These are phyloP conservation scores for Colletotrichum tanaceti DNA, from an alignment of 2,329 filamentous ascomycete species.

Conservation along the genomic window DNA sequence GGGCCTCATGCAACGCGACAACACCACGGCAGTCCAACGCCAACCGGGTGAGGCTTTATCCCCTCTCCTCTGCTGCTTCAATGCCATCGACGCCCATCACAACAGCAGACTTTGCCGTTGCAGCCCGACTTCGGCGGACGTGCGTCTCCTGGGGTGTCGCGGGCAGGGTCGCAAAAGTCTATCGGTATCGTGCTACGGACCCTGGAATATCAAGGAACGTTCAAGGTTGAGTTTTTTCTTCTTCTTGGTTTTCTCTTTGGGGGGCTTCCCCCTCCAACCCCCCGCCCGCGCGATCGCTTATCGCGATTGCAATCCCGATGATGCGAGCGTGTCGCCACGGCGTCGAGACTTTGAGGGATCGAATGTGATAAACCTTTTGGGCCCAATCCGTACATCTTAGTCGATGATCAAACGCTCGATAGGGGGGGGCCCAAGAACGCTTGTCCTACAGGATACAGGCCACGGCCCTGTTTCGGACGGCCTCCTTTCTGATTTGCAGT, in stretches of 20 bases:
- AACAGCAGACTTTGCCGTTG: slow-evolving; percentile 15
- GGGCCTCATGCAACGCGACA: slow-evolving; percentile 19
- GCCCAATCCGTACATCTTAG: slow-evolving; percentile 4
- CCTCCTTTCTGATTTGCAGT: neutral
- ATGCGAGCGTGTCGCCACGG: neutral
- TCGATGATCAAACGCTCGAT: slow-evolving; percentile 2
- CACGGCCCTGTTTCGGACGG: neutral
- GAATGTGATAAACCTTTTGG: neutral
- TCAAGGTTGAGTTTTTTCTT: slow-evolving; percentile 20
- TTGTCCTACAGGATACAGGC: too few species aligned
- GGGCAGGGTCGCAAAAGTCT: slow-evolving; percentile 27
- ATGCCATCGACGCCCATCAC: neutral
- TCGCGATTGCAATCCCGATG: slow-evolving; percentile 21
- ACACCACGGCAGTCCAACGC: slow-evolving; percentile 11
- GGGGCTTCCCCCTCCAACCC: too few species aligned
- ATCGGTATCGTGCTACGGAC: slow-evolving; percentile 22
- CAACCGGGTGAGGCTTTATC: too few species aligned
- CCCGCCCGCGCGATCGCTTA: neutral
- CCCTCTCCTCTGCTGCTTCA: too few species aligned
- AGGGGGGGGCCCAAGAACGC: too few species aligned
- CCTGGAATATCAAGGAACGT: slow-evolving; percentile 15
- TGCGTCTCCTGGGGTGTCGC: slow-evolving; percentile 16
- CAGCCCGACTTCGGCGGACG: slow-evolving; percentile 14
- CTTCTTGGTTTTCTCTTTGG: too few species aligned
- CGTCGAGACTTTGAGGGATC: neutral